Evolutionary conservation across 208 protist species (phyloP).

Genomic region (Leptomonas pyrrhocoris): DNA sequence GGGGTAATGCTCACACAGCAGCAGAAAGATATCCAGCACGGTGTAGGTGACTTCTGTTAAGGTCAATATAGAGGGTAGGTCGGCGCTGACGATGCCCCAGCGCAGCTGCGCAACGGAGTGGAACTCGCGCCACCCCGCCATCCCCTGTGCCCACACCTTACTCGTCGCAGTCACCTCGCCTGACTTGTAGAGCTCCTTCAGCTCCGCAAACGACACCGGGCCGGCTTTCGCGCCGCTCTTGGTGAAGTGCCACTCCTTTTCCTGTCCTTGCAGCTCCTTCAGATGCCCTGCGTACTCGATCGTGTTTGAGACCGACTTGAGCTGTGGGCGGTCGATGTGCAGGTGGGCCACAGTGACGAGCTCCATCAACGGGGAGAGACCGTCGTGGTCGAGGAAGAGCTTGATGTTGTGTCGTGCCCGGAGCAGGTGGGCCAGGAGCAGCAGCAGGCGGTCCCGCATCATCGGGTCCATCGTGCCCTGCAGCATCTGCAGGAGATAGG

Average conservation of each 20-base stretch:
- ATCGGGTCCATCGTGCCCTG: constrained; percentile 73
- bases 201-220: constrained; percentile 73
- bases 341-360: constrained; percentile 93
- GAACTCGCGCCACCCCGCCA: constrained; percentile 89
- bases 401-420: constrained; percentile 89
- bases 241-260: constrained; percentile 93
- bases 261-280: constrained; percentile 63
- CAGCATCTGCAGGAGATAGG: constrained; percentile 82
- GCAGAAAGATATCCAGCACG: constrained; percentile 91
- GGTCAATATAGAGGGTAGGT: constrained; percentile 74
- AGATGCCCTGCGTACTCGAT: constrained; percentile 71
- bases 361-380: constrained; percentile 81
- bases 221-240: constrained; percentile 33
- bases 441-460: constrained; percentile 88
- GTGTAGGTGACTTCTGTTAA: constrained; percentile 88
- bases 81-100: constrained; percentile 82
- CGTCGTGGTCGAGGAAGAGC: constrained; percentile 90
- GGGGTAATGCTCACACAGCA: constrained; percentile 89
- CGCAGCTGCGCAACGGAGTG: constrained; percentile 91
- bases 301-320: constrained; percentile 74
- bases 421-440: constrained; percentile 78
- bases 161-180: constrained; percentile 63
- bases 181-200: constrained; percentile 61
- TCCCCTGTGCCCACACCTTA: constrained; percentile 95
- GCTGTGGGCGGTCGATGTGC: constrained; percentile 89